Evolutionary conservation across 2,329 filamentous ascomycete genomes (phyloP).

Genomic region (Hypoxylon sp.): DNA sequence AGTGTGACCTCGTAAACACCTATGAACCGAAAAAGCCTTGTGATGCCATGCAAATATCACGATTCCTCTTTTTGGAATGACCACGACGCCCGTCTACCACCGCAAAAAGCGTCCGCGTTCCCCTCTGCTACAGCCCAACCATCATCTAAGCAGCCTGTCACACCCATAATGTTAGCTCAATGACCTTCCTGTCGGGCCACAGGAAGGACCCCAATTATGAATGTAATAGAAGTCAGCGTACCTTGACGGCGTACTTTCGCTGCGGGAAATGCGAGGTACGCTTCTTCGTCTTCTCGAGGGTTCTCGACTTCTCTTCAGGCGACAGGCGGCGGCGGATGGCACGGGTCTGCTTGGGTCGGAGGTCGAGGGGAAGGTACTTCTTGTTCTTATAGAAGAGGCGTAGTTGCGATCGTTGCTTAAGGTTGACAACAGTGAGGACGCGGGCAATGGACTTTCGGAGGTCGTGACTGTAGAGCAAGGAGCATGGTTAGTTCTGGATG

Average conservation of each 20-base stretch:
- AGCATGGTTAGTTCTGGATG: conserved; percentile 29
- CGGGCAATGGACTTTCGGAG: conserved; percentile 99
- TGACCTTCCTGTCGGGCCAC: background rate
- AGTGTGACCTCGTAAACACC: conserved; percentile 57
- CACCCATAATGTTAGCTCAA: conserved; percentile 31
- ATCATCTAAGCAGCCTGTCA: conserved; percentile 50
- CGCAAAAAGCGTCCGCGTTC: conserved; percentile 46
- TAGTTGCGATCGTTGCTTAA: conserved; percentile 98
- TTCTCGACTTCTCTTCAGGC: conserved; percentile 87
- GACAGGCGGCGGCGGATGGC: conserved; percentile 96
- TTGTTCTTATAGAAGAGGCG: conserved; percentile 99
- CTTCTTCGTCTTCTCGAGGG: conserved; percentile 97
- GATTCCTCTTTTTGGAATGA: conserved; percentile 55
- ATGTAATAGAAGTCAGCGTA: conserved; percentile 60
- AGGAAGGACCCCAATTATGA: background rate
- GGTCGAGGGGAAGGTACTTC: conserved; percentile 99
- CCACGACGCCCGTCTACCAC: conserved; percentile 53
- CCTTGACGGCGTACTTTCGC: conserved; percentile 99
- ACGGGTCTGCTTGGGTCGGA: conserved; percentile 98
- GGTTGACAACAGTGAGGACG: conserved; percentile 99
- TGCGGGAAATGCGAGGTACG: conserved; percentile 95
- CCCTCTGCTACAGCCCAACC: conserved; percentile 39
- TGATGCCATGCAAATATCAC: conserved; percentile 59
- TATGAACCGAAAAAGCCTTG: conserved; percentile 58
- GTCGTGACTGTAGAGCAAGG: conserved; percentile 80